Evolutionary conservation across 2,329 filamentous ascomycete species (phyloP).

Genomic region (Calycina herbarum): DNA sequence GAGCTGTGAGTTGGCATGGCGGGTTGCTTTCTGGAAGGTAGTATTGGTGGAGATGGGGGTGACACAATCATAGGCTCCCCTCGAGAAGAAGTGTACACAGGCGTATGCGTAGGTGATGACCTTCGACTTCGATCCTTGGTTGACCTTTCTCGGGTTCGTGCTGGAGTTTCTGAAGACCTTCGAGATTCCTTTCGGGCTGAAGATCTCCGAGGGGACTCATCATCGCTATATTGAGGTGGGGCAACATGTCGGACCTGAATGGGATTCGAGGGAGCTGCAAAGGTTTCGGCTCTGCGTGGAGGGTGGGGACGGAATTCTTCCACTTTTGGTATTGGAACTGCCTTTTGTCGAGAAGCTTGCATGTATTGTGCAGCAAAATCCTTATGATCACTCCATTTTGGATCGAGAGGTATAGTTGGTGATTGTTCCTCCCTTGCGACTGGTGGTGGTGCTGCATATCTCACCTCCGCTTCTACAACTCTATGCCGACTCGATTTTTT

Average conservation of each 20-base stretch:
- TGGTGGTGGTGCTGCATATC: conserved; percentile 9
- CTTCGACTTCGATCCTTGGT: conserved; percentile 15
- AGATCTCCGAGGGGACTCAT: conserved; percentile 35
- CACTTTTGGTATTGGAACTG: neutral
- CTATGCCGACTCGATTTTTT: conserved; percentile 28
- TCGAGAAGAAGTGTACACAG: neutral
- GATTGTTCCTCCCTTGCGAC: conserved; percentile 11
- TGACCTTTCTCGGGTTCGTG: conserved; percentile 23
- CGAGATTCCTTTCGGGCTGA: conserved; percentile 31
- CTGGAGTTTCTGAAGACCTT: conserved; percentile 31
- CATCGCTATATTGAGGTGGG: conserved; percentile 31
- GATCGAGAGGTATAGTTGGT: conserved; percentile 23
- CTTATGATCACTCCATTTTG: conserved; percentile 32
- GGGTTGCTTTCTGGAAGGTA: conserved; percentile 26
- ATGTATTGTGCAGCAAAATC: conserved; percentile 35
- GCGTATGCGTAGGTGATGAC: conserved; percentile 16
- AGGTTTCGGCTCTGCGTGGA: conserved; percentile 35
- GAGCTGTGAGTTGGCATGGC: conserved; percentile 33
- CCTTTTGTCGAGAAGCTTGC: conserved; percentile 33
- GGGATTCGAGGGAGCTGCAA: conserved; percentile 23
- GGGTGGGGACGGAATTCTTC: conserved; percentile 12
- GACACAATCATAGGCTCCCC: conserved; percentile 31
- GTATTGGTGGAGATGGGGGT: conserved; percentile 30
- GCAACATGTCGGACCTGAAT: conserved; percentile 31
- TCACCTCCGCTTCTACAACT: conserved; percentile 27